phyloP scores from a whole-genome alignment of 345 rosid genomes.

The Nephelium lappaceum region DNA sequence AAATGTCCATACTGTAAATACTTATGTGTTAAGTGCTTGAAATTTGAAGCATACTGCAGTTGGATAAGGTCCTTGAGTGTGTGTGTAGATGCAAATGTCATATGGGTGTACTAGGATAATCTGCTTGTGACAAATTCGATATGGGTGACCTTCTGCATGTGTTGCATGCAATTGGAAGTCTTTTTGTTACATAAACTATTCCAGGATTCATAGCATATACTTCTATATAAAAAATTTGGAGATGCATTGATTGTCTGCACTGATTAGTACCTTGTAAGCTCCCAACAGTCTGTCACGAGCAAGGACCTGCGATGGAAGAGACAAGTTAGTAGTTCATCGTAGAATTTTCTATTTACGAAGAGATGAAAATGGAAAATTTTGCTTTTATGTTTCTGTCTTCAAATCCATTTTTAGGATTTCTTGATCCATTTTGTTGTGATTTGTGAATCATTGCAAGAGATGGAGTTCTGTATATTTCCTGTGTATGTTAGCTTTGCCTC shows the following conservation, averaged over 20 bases:
- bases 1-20: not conserved
- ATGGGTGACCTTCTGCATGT: constrained; percentile 8
- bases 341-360: not conserved
- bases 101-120: not conserved
- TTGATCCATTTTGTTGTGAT: not conserved
- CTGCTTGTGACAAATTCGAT: not conserved
- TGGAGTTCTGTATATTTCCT: not conserved
- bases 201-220: not conserved
- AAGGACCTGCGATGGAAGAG: constrained; percentile 58
- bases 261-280: constrained; percentile 74
- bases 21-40: constrained; percentile 13
- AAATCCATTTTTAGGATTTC: not conserved
- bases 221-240: not conserved
- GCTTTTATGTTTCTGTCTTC: not conserved
- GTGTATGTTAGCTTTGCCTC: not conserved
- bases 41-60: not conserved
- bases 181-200: not conserved
- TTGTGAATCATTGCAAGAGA: not conserved
- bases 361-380: not conserved
- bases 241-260: not conserved
- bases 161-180: not conserved
- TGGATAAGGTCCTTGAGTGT: not conserved
- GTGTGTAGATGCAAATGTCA: not conserved
- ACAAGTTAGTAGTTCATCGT: constrained; percentile 10
- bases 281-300: constrained; percentile 95